Base-by-base conservation (phyloP, 176 grass and related monocot genomes). In the Carex cristatella region DNA sequence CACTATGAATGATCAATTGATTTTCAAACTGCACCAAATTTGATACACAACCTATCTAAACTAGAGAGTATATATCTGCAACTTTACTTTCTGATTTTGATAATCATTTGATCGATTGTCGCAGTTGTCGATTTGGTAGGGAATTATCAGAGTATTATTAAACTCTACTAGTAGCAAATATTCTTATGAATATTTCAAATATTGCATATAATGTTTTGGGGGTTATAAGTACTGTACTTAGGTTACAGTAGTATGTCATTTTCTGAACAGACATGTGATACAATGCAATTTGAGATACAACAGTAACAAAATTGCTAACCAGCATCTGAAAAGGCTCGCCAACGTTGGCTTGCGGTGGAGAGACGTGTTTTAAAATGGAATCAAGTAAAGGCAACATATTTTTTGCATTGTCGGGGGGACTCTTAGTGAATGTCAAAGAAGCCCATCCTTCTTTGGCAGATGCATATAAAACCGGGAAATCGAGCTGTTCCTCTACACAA, bases 401-500 rank as follows among this genome's bases (percentile, higher is more conserved):
- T 87, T 89, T 94, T 70, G 70, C 89, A 91, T 92, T 83, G 79
- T 90, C 96, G 60, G 88, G 69, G 58, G 93, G 96, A 31, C 69
- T 88, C 84, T 99, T 99, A 5, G 96, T 99, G 88, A 90, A 99
- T 73, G 85, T 87, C 63, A 80, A 88, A 72, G 96, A 99, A 91
- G 96, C 93, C 96, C 96, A 99, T 35, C 96, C 96, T 90, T 99
- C 96, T 88, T 95, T 99, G 7, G 96, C 96, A 31, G 96, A 99
- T 82, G 96, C 96, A 89, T 99, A 99, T 81, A 99, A 89, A 91
- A 99, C 96, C 37, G 96, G 96, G 42, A 99, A 99, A 84, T 99
- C 96, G 58, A 99, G 85, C 33, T 99, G 96, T 88, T 95, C 91
- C 91, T 99, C 96, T 99, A 89, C 61, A 87, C 79, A 80, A 51